A percentile compares a stretch with the other conserved stretches of the same genome.
Evolutionary conservation across 768 basidiomycete species (phyloP).

Genomic region (Tricholoma hemisulphureum): DNA sequence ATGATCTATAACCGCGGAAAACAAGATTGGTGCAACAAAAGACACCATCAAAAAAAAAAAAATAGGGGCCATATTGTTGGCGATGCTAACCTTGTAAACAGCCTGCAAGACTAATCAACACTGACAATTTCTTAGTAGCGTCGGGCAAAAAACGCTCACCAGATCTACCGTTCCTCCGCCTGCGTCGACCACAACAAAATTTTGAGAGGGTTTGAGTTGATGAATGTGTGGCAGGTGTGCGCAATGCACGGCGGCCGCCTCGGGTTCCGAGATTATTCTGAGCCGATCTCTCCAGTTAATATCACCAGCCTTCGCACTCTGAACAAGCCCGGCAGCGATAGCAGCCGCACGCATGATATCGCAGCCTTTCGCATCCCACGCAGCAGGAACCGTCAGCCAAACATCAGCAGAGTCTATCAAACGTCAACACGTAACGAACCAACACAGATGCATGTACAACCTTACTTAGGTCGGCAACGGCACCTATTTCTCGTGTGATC

Average conservation of each 20-base stretch:
- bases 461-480: slow-evolving; percentile 81
- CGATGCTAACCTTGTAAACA: slow-evolving; percentile 51
- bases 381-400: slow-evolving; percentile 85
- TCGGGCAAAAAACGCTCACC: slow-evolving; percentile 11
- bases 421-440: slow-evolving; percentile 10
- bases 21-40: slow-evolving; percentile 3
- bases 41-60: too few relatives aligned
- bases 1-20: slow-evolving; percentile 52
- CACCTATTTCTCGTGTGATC: slow-evolving; percentile 84
- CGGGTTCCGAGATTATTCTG: slow-evolving; percentile 77
- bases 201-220: slow-evolving; percentile 75
- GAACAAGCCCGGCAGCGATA: slow-evolving; percentile 77
- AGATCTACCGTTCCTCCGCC: slow-evolving; percentile 75
- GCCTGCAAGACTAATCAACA: slow-evolving; percentile 31
- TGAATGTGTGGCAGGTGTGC: slow-evolving; percentile 79
- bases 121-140: slow-evolving; percentile 21
- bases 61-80: not conserved
- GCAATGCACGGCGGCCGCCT: slow-evolving; percentile 91
- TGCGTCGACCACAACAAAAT: slow-evolving; percentile 90
- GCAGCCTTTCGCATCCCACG: slow-evolving; percentile 86
- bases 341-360: slow-evolving; percentile 86
- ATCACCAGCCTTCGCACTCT: slow-evolving; percentile 68
- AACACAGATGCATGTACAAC: slow-evolving; percentile 21
- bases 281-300: slow-evolving; percentile 76
- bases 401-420: slow-evolving; percentile 75